These are phyloP conservation scores for Pseudomonodictys pantanalensis DNA, from an alignment of 495 filamentous ascomycete species.

Conservation along the genomic window DNA sequence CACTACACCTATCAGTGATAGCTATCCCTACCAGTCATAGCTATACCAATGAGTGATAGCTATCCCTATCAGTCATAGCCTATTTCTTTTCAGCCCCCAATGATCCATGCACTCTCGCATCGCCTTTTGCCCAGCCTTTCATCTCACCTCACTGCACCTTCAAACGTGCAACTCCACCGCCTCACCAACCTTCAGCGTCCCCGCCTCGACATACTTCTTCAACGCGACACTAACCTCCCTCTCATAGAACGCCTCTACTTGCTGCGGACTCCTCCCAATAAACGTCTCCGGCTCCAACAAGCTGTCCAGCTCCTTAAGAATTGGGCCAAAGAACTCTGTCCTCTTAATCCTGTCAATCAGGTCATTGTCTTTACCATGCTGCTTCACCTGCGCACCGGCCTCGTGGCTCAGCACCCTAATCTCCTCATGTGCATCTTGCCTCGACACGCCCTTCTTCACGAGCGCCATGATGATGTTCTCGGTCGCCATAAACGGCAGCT, in stretches of 20 bases:
- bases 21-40: too few species aligned
- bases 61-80: too few species aligned
- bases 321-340: conserved; percentile 76
- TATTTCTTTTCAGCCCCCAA: not conserved
- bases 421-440: conserved; percentile 91
- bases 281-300: conserved; percentile 72
- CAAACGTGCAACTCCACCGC: conserved; percentile 55
- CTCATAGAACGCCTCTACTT: conserved; percentile 35
- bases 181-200: conserved; percentile 44
- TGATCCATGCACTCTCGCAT: not conserved
- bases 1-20: too few species aligned
- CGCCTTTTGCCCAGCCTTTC: not conserved
- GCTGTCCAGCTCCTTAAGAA: conserved; percentile 68
- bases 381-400: conserved; percentile 77
- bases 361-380: conserved; percentile 75
- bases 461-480: conserved; percentile 83
- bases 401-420: conserved; percentile 85
- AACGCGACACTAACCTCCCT: conserved; percentile 54
- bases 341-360: conserved; percentile 75
- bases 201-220: conserved; percentile 46
- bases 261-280: conserved; percentile 53
- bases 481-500: conserved; percentile 58
- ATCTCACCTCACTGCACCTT: not conserved
- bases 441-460: conserved; percentile 66
- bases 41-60: too few species aligned